phyloP scores from a whole-genome alignment of 805 yeast genomes.

The Candida saitoana region DNA sequence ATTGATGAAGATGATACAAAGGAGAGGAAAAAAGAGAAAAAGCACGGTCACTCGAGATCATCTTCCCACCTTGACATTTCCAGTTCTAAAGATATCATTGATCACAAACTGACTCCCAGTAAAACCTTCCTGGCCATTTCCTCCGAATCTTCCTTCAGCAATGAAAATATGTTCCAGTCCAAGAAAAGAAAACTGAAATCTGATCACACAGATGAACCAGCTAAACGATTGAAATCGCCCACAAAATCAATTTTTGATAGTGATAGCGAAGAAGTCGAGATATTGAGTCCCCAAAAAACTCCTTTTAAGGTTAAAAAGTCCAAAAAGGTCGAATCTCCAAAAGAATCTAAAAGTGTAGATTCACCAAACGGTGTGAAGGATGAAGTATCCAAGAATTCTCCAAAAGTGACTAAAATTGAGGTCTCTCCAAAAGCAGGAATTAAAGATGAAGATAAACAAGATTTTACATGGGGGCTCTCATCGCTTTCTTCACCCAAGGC shows the following conservation, averaged over 20 bases:
- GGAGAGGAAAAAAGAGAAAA: too few species aligned
- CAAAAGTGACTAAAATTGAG: background rate
- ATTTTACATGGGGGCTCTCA: too few species aligned
- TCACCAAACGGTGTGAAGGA: too few species aligned
- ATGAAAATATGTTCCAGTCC: slow-evolving; percentile 2
- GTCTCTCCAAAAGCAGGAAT: background rate
- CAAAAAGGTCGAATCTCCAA: background rate
- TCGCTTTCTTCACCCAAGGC: background rate
- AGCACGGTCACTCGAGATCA: too few species aligned
- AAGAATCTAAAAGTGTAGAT: too few species aligned
- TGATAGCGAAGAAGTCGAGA: slow-evolving; percentile 3
- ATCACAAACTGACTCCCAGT: background rate
- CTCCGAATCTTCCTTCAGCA: background rate
- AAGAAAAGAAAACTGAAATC: slow-evolving; percentile 3
- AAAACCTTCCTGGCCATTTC: background rate
- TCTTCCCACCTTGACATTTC: background rate
- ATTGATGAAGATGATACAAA: too few species aligned
- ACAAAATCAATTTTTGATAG: slow-evolving; percentile 4
- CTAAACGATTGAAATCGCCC: slow-evolving; percentile 1
- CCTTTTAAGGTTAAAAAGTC: slow-evolving; percentile 1
- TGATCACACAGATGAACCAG: background rate
- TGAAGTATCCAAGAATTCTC: background rate
- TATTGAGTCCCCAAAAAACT: background rate
- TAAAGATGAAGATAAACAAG: background rate
- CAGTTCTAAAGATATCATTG: background rate